A percentile compares a stretch with the other conserved stretches of the same genome.
These are phyloP conservation scores for Urostyla sp. DNA, from an alignment of 73 alveolate genomes.

Conservation along the genomic window DNA sequence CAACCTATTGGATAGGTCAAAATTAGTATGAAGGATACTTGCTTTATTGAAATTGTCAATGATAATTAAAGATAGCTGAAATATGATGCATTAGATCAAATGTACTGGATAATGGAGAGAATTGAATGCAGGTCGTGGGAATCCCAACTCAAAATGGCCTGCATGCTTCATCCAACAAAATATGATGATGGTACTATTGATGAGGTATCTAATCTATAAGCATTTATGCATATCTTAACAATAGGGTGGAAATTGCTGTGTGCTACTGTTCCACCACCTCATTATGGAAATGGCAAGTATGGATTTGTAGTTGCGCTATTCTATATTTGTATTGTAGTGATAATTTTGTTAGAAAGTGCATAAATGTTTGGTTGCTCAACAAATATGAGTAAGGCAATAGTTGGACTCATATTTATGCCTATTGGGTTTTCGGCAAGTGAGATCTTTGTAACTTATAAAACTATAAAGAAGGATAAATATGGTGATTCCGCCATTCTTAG, in stretches of 20 bases:
- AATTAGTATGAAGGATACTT: slow-evolving; percentile 63
- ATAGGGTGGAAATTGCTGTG: slow-evolving; percentile 65
- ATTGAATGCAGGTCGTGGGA: slow-evolving; percentile 48
- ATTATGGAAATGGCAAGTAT: slow-evolving; percentile 73
- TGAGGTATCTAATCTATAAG: slow-evolving; percentile 55
- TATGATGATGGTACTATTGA: slow-evolving; percentile 61
- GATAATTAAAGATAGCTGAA: slow-evolving; percentile 50
- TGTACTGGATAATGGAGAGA: slow-evolving; percentile 34
- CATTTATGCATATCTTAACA: slow-evolving; percentile 57
- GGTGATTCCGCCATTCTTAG: slow-evolving; percentile 84
- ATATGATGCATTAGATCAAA: slow-evolving; percentile 50
- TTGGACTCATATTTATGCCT: slow-evolving; percentile 74
- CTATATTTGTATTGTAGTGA: slow-evolving; percentile 68
- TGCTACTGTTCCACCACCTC: slow-evolving; percentile 67
- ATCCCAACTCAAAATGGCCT: slow-evolving; percentile 58
- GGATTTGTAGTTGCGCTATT: slow-evolving; percentile 63
- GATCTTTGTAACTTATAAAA: slow-evolving; percentile 73
- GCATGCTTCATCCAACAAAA: slow-evolving; percentile 63
- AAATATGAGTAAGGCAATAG: slow-evolving; percentile 69
- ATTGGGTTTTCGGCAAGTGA: slow-evolving; percentile 84
- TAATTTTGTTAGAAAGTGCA: slow-evolving; percentile 70
- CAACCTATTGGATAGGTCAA: slow-evolving; percentile 63
- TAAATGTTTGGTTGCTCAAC: slow-evolving; percentile 77
- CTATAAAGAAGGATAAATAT: slow-evolving; percentile 71
- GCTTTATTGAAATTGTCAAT: slow-evolving; percentile 54